Evolutionary conservation across 2,329 filamentous ascomycete genomes (phyloP).

Genomic region (Paecilomyces sp.): DNA sequence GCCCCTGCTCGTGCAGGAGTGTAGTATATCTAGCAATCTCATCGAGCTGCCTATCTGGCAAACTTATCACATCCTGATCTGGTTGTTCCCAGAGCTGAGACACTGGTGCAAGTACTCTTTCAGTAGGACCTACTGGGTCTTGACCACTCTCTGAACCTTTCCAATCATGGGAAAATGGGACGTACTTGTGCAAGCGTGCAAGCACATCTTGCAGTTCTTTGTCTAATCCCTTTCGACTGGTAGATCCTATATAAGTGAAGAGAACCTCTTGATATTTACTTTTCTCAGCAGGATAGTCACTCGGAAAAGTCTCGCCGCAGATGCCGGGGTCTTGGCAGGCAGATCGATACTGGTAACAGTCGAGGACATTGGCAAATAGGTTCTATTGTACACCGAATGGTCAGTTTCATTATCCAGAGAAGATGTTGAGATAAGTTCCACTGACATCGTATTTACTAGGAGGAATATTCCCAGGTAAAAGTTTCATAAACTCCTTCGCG

Average conservation of each 20-base stretch:
- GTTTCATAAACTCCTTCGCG: background rate
- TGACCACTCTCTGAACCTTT: background rate
- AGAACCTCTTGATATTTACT: background rate
- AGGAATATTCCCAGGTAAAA: background rate
- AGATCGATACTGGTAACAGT: background rate
- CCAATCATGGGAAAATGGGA: background rate
- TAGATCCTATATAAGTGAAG: background rate
- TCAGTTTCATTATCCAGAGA: background rate
- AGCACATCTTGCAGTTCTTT: background rate
- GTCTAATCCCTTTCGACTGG: background rate
- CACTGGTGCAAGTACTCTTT: background rate
- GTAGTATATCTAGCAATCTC: background rate
- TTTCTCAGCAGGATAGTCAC: background rate
- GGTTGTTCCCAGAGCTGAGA: background rate
- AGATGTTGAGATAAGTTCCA: background rate
- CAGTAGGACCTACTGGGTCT: background rate
- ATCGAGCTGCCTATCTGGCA: background rate
- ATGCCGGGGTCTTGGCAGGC: background rate
- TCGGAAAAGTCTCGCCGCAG: background rate
- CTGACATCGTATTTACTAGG: background rate
- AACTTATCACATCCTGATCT: background rate
- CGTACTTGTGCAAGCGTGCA: background rate
- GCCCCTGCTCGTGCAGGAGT: background rate
- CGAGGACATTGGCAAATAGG: background rate
- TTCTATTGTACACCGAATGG: background rate